Conservation (phyloP, 176 grass and related monocot species). For the Hsuehochloa calcarea region DNA sequence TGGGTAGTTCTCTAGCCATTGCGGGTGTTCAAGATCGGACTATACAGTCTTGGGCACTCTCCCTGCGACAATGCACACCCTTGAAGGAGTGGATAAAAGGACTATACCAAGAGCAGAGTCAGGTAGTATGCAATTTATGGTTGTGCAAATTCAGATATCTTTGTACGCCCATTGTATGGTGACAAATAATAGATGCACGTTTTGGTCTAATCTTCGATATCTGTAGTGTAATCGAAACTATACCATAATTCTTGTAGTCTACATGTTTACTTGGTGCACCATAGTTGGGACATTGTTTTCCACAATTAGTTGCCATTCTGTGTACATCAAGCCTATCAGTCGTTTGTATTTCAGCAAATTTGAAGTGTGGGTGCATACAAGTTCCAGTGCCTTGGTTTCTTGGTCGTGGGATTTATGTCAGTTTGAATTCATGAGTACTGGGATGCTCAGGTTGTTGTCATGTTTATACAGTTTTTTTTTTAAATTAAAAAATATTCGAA, state of each 20-base stretch:
- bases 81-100: constrained; percentile 12
- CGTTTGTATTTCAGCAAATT: neutral
- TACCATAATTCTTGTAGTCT: constrained; percentile 10
- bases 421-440: neutral
- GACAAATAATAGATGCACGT: constrained; percentile 29
- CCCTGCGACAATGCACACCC: neutral
- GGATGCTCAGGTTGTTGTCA: neutral
- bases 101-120: constrained; percentile 9
- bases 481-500: neutral
- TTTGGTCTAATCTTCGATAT: constrained; percentile 32
- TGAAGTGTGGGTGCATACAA: neutral
- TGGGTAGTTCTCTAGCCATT: constrained; percentile 21
- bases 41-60: neutral
- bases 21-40: constrained; percentile 21
- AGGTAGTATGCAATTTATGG: constrained; percentile 17
- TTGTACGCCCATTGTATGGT: constrained; percentile 34
- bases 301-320: neutral
- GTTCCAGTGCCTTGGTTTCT: neutral
- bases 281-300: neutral
- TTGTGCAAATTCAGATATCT: constrained; percentile 25
- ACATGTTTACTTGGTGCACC: neutral
- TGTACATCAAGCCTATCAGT: neutral
- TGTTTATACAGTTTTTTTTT: neutral
- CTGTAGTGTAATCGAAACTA: neutral
- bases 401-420: neutral